A percentile compares a stretch with the other conserved stretches of the same genome.
phyloP scores from a whole-genome alignment of 441 rosid species.

The Eruca vesicaria region DNA sequence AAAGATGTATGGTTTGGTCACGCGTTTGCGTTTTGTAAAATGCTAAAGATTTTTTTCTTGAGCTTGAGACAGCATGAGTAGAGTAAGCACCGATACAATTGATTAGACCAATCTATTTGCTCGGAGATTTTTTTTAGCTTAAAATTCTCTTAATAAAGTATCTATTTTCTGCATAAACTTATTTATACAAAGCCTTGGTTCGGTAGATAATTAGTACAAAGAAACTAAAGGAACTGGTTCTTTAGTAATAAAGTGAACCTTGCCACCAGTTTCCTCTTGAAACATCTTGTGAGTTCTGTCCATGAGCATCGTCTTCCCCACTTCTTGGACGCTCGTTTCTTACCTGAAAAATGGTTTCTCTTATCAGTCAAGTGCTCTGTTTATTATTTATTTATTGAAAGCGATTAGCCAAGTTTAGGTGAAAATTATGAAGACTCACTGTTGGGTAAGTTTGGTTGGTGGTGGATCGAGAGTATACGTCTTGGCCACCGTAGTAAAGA shows the following conservation, averaged over 20 bases:
- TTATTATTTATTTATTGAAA: neutral
- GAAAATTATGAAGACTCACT: slow-evolving; percentile 44
- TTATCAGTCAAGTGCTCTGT: slow-evolving; percentile 19
- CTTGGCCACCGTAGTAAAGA: slow-evolving; percentile 90
- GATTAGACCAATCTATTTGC: neutral
- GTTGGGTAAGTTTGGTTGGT: slow-evolving; percentile 45
- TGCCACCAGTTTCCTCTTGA: slow-evolving; percentile 99
- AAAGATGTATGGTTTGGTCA: neutral
- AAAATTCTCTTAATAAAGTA: neutral
- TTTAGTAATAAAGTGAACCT: slow-evolving; percentile 93
- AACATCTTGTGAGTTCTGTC: slow-evolving; percentile 55
- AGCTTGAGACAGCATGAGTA: neutral
- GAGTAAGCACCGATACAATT: slow-evolving; percentile 18
- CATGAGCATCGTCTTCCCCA: slow-evolving; percentile 60
- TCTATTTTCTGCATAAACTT: slow-evolving; percentile 1
- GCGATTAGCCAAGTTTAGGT: neutral
- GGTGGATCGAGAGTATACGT: slow-evolving; percentile 56
- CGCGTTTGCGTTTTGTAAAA: neutral
- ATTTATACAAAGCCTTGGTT: slow-evolving; percentile 22
- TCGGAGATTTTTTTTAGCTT: slow-evolving; percentile 20
- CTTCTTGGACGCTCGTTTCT: slow-evolving; percentile 51
- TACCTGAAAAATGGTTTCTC: slow-evolving; percentile 36
- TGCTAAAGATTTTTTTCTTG: neutral
- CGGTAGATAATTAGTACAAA: slow-evolving; percentile 19
- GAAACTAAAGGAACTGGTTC: slow-evolving; percentile 6